phyloP scores from a whole-genome alignment of 441 rosid genomes.

The Mallotus repandus region DNA sequence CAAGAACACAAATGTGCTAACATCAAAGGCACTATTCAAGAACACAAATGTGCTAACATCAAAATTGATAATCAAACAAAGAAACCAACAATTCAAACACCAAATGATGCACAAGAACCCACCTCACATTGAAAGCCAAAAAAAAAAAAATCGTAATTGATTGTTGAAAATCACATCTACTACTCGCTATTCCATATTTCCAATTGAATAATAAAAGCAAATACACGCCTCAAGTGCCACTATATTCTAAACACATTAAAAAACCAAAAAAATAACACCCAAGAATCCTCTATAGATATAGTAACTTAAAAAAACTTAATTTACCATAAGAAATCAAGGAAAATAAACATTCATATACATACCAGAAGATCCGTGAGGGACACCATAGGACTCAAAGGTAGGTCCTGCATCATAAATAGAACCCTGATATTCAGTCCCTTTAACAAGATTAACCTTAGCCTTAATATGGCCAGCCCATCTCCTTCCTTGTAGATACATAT shows the following conservation, averaged over 20 bases:
- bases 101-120: background rate
- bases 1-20: too few relatives aligned
- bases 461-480: constrained; percentile 66
- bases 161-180: background rate
- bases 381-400: constrained; percentile 70
- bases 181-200: background rate
- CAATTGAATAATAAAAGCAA: background rate
- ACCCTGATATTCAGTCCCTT: constrained; percentile 56
- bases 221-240: too few relatives aligned
- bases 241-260: background rate
- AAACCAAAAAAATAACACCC: background rate
- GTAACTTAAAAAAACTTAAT: background rate
- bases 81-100: background rate
- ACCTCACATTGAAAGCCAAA: background rate
- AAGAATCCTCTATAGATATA: background rate
- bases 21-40: background rate
- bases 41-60: constrained; percentile 4
- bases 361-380: constrained; percentile 81
- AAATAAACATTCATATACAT: constrained; percentile 12
- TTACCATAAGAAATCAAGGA: background rate
- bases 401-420: constrained; percentile 76
- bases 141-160: background rate
- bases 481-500: constrained; percentile 72
- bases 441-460: constrained; percentile 35
- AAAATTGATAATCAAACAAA: background rate